Conservation (phyloP, 2,329 filamentous ascomycete species). For the Xylaria sp. region DNA sequence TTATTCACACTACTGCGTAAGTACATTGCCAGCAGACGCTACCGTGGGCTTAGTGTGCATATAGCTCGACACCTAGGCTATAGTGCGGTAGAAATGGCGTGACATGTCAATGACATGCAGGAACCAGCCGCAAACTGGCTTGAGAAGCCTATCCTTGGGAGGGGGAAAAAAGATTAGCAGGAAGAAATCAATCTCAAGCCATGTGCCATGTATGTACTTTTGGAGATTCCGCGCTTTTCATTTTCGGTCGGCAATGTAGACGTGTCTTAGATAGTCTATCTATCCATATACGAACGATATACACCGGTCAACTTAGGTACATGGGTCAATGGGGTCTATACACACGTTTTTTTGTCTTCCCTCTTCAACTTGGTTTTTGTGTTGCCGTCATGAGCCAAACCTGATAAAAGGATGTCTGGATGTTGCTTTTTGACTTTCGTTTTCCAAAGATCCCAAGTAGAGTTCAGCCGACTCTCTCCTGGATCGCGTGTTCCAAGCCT, state of each 20-base stretch:
- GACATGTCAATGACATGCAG: neutral
- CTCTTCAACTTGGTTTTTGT: neutral
- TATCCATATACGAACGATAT: neutral
- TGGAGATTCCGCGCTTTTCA: too few relatives aligned
- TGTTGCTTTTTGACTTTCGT: constrained; percentile 9
- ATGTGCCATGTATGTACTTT: too few relatives aligned
- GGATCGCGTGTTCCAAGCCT: neutral
- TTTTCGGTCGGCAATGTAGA: too few relatives aligned
- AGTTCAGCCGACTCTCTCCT: constrained; percentile 6
- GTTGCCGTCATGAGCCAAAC: constrained; percentile 1
- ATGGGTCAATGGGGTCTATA: constrained; percentile 8
- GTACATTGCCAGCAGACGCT: too few relatives aligned
- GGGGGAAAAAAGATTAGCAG: too few relatives aligned
- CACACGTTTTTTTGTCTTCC: constrained; percentile 13
- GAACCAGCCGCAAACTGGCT: neutral
- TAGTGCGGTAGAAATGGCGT: too few relatives aligned
- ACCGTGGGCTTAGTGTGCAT: neutral
- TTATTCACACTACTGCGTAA: too few relatives aligned
- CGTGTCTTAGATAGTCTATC: neutral
- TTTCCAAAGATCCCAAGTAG: neutral
- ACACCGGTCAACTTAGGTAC: neutral
- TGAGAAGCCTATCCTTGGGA: too few relatives aligned
- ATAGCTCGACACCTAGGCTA: neutral
- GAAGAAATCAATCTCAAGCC: too few relatives aligned
- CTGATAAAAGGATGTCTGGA: neutral